These are phyloP conservation scores for Sugiyamaella pinicola DNA, from an alignment of 1,139 yeast species.

Conservation along the genomic window DNA sequence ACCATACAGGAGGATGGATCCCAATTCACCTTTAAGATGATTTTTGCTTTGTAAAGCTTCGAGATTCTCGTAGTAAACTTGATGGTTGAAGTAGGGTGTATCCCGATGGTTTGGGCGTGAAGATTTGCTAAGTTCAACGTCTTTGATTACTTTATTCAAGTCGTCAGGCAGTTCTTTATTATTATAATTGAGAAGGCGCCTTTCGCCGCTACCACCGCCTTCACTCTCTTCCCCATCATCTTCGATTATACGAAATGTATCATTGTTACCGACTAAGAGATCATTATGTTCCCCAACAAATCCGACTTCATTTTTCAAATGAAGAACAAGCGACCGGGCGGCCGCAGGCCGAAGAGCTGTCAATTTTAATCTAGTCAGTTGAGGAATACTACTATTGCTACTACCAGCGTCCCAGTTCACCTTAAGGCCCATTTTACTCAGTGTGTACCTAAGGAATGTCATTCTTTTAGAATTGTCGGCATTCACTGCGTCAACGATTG, in stretches of 20 bases:
- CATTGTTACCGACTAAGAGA: conserved; percentile 54
- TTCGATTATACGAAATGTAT: conserved; percentile 43
- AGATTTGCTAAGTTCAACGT: conserved; percentile 51
- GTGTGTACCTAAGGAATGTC: conserved; percentile 56
- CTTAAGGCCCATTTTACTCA: conserved; percentile 63
- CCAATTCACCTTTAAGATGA: conserved; percentile 47
- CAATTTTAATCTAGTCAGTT: conserved; percentile 63
- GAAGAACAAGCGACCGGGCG: conserved; percentile 38
- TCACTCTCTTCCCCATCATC: conserved; percentile 22
- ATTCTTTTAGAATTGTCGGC: conserved; percentile 53
- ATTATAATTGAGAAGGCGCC: neutral
- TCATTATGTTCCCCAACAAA: conserved; percentile 46
- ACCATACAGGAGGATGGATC: conserved; percentile 69
- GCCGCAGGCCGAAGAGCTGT: conserved; percentile 41
- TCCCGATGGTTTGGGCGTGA: conserved; percentile 47
- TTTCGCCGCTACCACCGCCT: neutral
- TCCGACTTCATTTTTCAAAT: conserved; percentile 47
- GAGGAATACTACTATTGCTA: conserved; percentile 54
- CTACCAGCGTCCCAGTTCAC: conserved; percentile 55
- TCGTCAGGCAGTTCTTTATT: conserved; percentile 47
- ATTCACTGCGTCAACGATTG: conserved; percentile 47
- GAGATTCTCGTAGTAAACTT: conserved; percentile 55
- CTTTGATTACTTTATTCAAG: conserved; percentile 57
- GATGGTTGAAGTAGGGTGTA: conserved; percentile 75
- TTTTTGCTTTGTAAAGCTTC: conserved; percentile 39